phyloP scores from a whole-genome alignment of 192 early-diverging fungal species.

The Dissophora ornata region DNA sequence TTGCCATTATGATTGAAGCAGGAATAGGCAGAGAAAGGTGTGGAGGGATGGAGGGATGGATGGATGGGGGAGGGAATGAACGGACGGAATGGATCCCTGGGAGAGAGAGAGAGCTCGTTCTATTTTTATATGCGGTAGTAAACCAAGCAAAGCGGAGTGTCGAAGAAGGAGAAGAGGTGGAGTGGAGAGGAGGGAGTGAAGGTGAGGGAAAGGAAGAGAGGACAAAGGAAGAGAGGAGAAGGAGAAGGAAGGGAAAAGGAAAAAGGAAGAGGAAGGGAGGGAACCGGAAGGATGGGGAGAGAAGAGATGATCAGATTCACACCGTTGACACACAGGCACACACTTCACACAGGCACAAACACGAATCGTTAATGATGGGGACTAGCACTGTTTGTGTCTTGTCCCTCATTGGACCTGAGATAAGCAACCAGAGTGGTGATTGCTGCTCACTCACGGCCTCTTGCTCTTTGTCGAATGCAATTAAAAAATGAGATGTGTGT shows the following conservation, averaged over 20 bases:
- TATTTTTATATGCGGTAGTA: constrained; percentile 3
- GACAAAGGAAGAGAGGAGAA: neutral
- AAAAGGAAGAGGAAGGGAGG: constrained; percentile 1
- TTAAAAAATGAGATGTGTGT: too few relatives aligned
- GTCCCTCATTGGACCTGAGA: too few relatives aligned
- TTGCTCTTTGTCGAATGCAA: too few relatives aligned
- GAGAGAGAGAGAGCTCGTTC: neutral
- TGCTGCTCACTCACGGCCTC: too few relatives aligned
- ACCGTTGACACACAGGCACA: too few relatives aligned
- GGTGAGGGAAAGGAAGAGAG: neutral
- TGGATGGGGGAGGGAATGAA: neutral
- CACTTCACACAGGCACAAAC: too few relatives aligned
- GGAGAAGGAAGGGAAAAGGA: constrained; percentile 4
- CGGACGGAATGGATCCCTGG: neutral
- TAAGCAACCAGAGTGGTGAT: too few relatives aligned
- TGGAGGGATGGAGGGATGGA: neutral
- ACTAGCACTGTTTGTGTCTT: too few relatives aligned
- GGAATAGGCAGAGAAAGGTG: neutral
- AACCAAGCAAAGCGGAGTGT: too few relatives aligned
- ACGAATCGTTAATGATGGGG: too few relatives aligned
- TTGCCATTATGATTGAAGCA: constrained; percentile 16
- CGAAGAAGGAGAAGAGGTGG: neutral
- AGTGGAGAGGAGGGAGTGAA: neutral
- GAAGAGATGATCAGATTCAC: neutral
- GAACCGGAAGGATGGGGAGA: neutral